Evolutionary conservation across 73 alveolate genomes (phyloP), one percentile per base, ranked within the genome.

Genomic region (Paramecium sonneborni): DNA sequence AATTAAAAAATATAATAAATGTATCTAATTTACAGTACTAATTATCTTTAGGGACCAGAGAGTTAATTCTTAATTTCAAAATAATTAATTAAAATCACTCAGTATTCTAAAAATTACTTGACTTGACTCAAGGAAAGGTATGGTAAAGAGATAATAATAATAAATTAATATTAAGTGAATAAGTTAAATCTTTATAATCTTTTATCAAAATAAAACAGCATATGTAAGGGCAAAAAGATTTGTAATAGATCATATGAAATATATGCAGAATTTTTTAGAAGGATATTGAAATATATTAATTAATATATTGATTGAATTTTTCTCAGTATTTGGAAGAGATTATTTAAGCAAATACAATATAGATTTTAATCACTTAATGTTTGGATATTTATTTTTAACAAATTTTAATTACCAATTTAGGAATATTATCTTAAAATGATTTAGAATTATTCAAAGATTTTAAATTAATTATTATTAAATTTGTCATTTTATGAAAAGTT

Each of bases 121-220:
- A 46, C 41, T 34, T 76, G 76, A n/a, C 90, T 41, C n/a, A 79
- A 46, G 15, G 12, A 79, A 20, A 38, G 55, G 5, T 79, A 43
- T 41, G 76, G 55, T 5, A 28, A 15, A 12, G 44, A 38, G 55
- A 2, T 43, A 18, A 10, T 79, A n/a, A 14, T 43, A 1, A 28
- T 23, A 23, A 24, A 21, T 43, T 43, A 38, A 79, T 12, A 23
- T 46, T 12, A 74, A 39, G 44, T 44, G 0, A n/a, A 39, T 0
- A 48, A 68, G 14, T 43, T 39, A 28, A 68, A 62, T 5, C 23
- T 20, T 18, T 88, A 91, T 70, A 91, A 88, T 20, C 76, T 69
- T 6, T 88, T 91, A 70, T 23, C n/a, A 48, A 88, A 70, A 0
- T 88, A 41, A 18, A 88, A 88, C 32, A 38, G 94, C 41, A 12